A percentile compares a stretch with the other conserved stretches of the same genome.
Evolutionary conservation across 768 basidiomycete species (phyloP).

Genomic region (Suillus brevipes): DNA sequence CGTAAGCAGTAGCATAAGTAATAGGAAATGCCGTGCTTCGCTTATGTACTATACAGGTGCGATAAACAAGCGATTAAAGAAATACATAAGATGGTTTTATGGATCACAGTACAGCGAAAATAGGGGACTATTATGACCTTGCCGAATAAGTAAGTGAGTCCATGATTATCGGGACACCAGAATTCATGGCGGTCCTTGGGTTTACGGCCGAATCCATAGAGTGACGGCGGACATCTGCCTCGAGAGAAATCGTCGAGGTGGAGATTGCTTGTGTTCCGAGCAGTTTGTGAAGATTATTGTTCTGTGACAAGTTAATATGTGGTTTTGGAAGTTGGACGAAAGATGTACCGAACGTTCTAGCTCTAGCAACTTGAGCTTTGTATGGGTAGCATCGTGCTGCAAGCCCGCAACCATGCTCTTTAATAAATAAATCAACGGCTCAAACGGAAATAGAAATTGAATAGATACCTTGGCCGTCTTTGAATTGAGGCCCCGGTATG

Average conservation of each 20-base stretch:
- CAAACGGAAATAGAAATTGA: background rate
- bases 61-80: conserved; percentile 1
- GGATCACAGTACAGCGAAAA: background rate
- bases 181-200: conserved; percentile 10
- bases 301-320: conserved; percentile 15
- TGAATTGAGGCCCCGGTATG: conserved; percentile 69
- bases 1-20: conserved; percentile 3
- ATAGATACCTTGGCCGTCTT: conserved; percentile 68
- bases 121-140: background rate
- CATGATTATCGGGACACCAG: background rate
- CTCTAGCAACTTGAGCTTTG: conserved; percentile 65
- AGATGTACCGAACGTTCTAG: conserved; percentile 64
- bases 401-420: conserved; percentile 77
- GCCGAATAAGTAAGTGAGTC: background rate
- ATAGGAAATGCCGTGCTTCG: background rate
- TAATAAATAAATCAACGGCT: background rate
- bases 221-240: conserved; percentile 35
- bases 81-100: background rate
- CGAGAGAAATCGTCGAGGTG: conserved; percentile 28
- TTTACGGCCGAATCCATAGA: conserved; percentile 32
- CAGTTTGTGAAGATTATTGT: conserved; percentile 33
- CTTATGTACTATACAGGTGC: background rate
- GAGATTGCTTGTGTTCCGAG: conserved; percentile 26
- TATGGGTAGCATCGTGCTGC: conserved; percentile 60
- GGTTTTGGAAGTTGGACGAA: conserved; percentile 1